These are phyloP conservation scores for Rhipidocladum racemiflorum DNA, from an alignment of 176 grass and related monocot species.

Conservation along the genomic window DNA sequence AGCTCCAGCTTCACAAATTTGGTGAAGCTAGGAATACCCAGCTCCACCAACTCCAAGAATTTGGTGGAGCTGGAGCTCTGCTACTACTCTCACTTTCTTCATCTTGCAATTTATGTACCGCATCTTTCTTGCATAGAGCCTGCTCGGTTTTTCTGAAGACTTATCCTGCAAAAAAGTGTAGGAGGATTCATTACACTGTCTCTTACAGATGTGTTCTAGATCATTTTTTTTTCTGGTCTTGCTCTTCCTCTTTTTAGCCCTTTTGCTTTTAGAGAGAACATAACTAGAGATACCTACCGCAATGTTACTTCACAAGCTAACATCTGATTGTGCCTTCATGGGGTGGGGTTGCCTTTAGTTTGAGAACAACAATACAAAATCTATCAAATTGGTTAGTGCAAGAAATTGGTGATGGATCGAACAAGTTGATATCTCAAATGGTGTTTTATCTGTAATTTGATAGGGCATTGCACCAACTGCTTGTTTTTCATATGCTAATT, in stretches of 20 bases:
- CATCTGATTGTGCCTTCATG: slow-evolving; percentile 1
- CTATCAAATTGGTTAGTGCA: slow-evolving; percentile 1
- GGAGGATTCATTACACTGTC: slow-evolving; percentile 14
- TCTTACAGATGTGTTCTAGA: slow-evolving; percentile 15
- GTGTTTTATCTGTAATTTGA: neutral
- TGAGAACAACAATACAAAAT: neutral
- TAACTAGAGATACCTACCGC: slow-evolving; percentile 23
- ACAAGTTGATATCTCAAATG: slow-evolving; percentile 9
- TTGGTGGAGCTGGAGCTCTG: no score
- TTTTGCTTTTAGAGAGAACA: neutral
- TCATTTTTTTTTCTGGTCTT: slow-evolving; percentile 17
- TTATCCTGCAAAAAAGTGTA: neutral
- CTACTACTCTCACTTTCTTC: slow-evolving; percentile 15
- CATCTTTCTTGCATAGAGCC: neutral
- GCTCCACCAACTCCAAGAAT: no score
- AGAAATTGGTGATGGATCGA: neutral
- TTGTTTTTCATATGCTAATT: neutral
- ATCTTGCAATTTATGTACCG: neutral
- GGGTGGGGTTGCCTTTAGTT: slow-evolving; percentile 3
- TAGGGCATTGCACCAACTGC: neutral
- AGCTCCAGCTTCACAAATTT: no score
- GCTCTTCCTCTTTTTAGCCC: neutral
- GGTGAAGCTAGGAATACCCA: no score
- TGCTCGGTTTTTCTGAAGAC: slow-evolving; percentile 15
- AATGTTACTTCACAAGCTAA: neutral